Percentiles rank a stretch among this genome's conserved stretches.
phyloP scores from a whole-genome alignment of 345 rosid genomes.

The Geranium brycei region DNA sequence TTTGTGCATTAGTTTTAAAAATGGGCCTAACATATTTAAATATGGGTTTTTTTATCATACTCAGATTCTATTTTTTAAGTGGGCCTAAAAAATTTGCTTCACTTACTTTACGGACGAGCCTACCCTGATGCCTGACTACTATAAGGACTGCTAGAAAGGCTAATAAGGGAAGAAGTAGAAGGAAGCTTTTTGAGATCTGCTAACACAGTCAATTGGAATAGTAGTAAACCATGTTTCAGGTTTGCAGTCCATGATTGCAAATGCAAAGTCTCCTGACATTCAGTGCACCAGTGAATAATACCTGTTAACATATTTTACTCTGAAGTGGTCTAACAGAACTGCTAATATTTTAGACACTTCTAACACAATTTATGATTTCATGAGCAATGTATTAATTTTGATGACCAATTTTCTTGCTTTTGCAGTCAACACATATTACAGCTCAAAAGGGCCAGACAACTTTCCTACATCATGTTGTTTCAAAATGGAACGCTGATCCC shows the following conservation, averaged over 20 bases:
- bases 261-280: background rate
- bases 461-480: slow-evolving; percentile 76
- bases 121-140: too few species aligned
- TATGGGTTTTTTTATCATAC: too few species aligned
- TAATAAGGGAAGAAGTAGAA: too few species aligned
- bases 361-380: background rate
- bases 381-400: background rate
- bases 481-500: slow-evolving; percentile 97
- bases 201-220: too few species aligned
- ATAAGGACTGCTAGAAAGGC: too few species aligned
- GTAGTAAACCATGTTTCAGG: background rate
- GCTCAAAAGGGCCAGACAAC: slow-evolving; percentile 98
- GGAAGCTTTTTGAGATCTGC: too few species aligned
- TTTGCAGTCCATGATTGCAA: background rate
- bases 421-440: slow-evolving; percentile 87
- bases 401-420: slow-evolving; percentile 16
- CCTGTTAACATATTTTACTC: background rate
- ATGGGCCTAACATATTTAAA: too few species aligned
- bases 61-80: too few species aligned
- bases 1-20: too few species aligned
- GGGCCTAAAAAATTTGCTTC: too few species aligned
- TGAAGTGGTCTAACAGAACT: background rate
- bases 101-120: too few species aligned
- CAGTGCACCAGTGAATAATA: too few species aligned
- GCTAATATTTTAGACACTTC: background rate